These are phyloP conservation scores for Tetracladium maxilliforme DNA, from an alignment of 2,329 filamentous ascomycete species.

Conservation along the genomic window DNA sequence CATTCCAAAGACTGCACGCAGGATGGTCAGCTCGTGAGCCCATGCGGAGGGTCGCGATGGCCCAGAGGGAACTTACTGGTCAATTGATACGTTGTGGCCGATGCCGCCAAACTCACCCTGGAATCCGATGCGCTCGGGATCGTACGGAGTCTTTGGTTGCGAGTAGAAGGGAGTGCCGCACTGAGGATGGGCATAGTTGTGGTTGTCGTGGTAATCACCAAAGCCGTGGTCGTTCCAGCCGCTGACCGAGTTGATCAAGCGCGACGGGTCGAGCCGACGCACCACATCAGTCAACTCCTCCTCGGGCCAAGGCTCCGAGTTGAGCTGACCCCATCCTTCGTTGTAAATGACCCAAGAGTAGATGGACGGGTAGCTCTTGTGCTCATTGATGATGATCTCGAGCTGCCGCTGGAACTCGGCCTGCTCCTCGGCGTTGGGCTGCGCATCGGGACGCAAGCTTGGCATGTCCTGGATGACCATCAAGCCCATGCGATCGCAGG, in stretches of 20 bases:
- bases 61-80: slow-evolving; percentile 29
- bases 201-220: slow-evolving; percentile 54
- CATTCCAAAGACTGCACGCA: slow-evolving; percentile 53
- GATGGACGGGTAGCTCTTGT: background rate
- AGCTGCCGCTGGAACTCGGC: slow-evolving; percentile 51
- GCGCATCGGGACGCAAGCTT: slow-evolving; percentile 26
- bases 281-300: slow-evolving; percentile 38
- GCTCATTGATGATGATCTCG: slow-evolving; percentile 38
- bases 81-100: slow-evolving; percentile 46
- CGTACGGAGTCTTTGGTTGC: slow-evolving; percentile 35
- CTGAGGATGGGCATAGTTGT: slow-evolving; percentile 58
- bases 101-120: slow-evolving; percentile 61
- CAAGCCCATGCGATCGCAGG: slow-evolving; percentile 50
- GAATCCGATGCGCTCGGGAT: slow-evolving; percentile 44
- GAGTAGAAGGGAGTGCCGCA: slow-evolving; percentile 59
- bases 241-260: slow-evolving; percentile 45
- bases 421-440: slow-evolving; percentile 32
- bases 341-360: slow-evolving; percentile 46
- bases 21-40: slow-evolving; percentile 1
- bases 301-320: slow-evolving; percentile 33
- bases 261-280: slow-evolving; percentile 41
- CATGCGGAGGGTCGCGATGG: background rate
- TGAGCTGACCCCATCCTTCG: slow-evolving; percentile 55
- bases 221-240: slow-evolving; percentile 57
- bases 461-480: slow-evolving; percentile 63